Evolutionary conservation across 176 grass and related monocot species (phyloP), one percentile per base, ranked within the genome.

Genomic region (Thinopyrum elongatum): DNA sequence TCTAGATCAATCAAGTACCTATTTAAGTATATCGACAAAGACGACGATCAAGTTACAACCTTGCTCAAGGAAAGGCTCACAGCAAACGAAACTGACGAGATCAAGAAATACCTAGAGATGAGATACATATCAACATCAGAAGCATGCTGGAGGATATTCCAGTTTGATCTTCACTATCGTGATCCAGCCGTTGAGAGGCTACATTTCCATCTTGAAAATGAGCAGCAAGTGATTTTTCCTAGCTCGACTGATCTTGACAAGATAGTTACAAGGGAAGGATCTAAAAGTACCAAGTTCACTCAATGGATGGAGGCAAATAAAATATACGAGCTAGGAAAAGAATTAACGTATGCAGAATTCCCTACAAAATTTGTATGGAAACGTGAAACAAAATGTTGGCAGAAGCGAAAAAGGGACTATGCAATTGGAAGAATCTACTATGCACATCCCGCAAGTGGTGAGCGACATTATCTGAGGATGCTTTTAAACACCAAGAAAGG

Each of bases 1-100:
- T 64, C 69, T 17, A 77, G 46, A 25, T 34, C 64, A 1, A 86
- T 90, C 25, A 90, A 90, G 42, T 90, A 90, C 21, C 11, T 90
- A 0, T 86, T 86, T 64, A 90, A 86, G 10, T 86, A 83, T 28
- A 41, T 90, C 0, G 12, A 61, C 15, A 84, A 84, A 58, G 85
- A 12, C 0, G 15, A 69, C 8, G 58, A 87, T 21, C 35, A 55
- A 0, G 57, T 31, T 47, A 47, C 44, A 23, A 3, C 17, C 2
- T 3, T 49, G 16, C 1, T 75, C 2, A 4, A 28, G 26, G 12
- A 16, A 71, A 17, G 3, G 7, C 13, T 13, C 3, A 3, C 7
- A 28, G 8, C 34, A 31, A n/a, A 33, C 4, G 11, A 82, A 12
- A 8, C 21, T 17, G 80, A 91, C 62, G 85, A 91, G 35, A 76